Conservation (phyloP, 2,329 filamentous ascomycete genomes). For the Colletotrichum lentis region DNA sequence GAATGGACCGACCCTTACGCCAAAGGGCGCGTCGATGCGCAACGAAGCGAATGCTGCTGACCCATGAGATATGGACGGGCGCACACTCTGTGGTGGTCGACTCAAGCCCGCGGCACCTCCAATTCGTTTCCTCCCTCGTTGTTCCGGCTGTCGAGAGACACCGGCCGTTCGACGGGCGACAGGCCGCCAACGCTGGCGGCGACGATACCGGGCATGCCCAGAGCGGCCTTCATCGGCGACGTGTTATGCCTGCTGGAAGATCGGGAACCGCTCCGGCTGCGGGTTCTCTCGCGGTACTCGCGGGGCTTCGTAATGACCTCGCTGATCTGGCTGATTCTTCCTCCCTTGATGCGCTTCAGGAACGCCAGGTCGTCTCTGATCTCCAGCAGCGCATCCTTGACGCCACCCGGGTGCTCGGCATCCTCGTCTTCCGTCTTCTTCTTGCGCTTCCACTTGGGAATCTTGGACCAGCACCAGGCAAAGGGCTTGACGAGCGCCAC, state of each 20-base stretch:
- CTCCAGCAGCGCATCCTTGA: constrained; percentile 57
- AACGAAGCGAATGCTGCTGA: not conserved
- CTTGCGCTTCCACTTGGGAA: constrained; percentile 38
- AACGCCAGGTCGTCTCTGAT: constrained; percentile 69
- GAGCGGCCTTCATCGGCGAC: constrained; percentile 38
- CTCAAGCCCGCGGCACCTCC: constrained; percentile 15
- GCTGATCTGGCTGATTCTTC: constrained; percentile 66
- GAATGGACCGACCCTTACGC: not conserved
- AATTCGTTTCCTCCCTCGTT: constrained; percentile 17
- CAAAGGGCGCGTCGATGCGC: not conserved
- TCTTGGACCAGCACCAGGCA: constrained; percentile 34
- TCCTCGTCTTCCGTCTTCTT: constrained; percentile 42
- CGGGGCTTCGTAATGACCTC: constrained; percentile 66
- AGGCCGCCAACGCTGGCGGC: constrained; percentile 40
- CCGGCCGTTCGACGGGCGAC: constrained; percentile 33
- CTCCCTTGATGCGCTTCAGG: constrained; percentile 67
- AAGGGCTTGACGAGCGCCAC: constrained; percentile 39
- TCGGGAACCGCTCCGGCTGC: constrained; percentile 37
- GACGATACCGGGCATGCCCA: constrained; percentile 40
- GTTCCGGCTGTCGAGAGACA: constrained; percentile 8
- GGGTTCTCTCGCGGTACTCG: constrained; percentile 47
- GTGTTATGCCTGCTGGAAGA: constrained; percentile 36
- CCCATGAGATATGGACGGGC: not conserved
- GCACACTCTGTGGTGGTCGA: too few species aligned
- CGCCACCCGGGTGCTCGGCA: constrained; percentile 46